These are phyloP conservation scores for Agaricales sp. DNA, from an alignment of 1,284 basidiomycete species.

Conservation along the genomic window DNA sequence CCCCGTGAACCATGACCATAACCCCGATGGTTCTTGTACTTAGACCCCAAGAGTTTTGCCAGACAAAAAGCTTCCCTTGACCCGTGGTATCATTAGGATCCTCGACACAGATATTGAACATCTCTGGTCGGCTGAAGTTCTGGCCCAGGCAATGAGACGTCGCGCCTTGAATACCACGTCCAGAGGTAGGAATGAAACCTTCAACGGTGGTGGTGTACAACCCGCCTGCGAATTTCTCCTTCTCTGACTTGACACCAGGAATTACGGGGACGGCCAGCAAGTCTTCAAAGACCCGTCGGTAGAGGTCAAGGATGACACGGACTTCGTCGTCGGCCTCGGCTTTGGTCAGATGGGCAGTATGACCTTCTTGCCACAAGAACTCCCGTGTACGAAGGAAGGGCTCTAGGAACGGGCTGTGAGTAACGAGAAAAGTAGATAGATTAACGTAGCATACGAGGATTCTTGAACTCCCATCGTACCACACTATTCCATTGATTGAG, in stretches of 20 bases:
- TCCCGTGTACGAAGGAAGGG: slow-evolving; percentile 98
- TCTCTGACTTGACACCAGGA: slow-evolving; percentile 95
- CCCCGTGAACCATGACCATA: slow-evolving; percentile 99
- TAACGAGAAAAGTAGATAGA: slow-evolving; percentile 6
- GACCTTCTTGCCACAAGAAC: slow-evolving; percentile 99
- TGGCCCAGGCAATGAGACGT: slow-evolving; percentile 98
- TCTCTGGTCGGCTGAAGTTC: slow-evolving; percentile 92
- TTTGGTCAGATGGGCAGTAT: slow-evolving; percentile 91
- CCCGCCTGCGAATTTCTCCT: slow-evolving; percentile 98
- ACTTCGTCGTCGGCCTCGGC: slow-evolving; percentile 89
- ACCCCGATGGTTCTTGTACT: slow-evolving; percentile 96
- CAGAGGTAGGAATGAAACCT: slow-evolving; percentile 95
- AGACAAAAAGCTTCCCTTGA: slow-evolving; percentile 74
- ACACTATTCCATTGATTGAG: slow-evolving; percentile 99
- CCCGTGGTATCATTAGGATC: slow-evolving; percentile 71
- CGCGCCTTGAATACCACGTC: slow-evolving; percentile 96
- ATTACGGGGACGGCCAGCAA: slow-evolving; percentile 96
- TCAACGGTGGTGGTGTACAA: slow-evolving; percentile 98
- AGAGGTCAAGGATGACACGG: slow-evolving; percentile 89
- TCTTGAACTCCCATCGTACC: slow-evolving; percentile 99
- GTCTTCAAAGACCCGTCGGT: slow-evolving; percentile 94
- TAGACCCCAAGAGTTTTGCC: slow-evolving; percentile 99
- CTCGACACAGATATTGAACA: slow-evolving; percentile 98
- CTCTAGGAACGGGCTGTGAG: slow-evolving; percentile 34
- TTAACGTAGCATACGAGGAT: slow-evolving; percentile 76